Percentiles rank a stretch among this genome's conserved stretches.
phyloP scores from a whole-genome alignment of 2,329 filamentous ascomycete genomes.

The Massarina eburnea region DNA sequence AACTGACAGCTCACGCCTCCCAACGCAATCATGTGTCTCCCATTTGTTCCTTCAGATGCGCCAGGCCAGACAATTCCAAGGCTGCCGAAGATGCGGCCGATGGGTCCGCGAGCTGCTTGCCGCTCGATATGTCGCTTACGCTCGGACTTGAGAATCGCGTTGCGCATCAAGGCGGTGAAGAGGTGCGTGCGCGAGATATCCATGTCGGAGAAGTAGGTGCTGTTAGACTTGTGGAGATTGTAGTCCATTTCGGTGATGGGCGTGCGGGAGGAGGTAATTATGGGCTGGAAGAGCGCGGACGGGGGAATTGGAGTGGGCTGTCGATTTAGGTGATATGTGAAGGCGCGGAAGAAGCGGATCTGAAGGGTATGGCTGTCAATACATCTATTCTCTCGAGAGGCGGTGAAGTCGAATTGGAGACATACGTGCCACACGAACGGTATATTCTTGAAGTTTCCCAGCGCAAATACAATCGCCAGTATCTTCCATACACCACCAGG shows the following conservation, averaged over 20 bases:
- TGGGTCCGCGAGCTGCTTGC: constrained; percentile 11
- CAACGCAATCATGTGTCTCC: constrained; percentile 44
- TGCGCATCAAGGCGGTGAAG: constrained; percentile 59
- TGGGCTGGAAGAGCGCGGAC: constrained; percentile 70
- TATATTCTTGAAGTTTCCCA: constrained; percentile 71
- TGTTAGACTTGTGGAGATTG: constrained; percentile 81
- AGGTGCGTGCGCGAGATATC: constrained; percentile 82
- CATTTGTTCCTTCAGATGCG: constrained; percentile 8
- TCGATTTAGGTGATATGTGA: constrained; percentile 52
- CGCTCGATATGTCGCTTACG: constrained; percentile 14
- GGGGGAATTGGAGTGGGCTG: constrained; percentile 49
- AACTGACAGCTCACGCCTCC: constrained; percentile 53
- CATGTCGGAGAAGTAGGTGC: constrained; percentile 84
- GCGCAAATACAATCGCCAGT: constrained; percentile 33
- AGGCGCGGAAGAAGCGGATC: constrained; percentile 50
- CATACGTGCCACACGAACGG: constrained; percentile 76
- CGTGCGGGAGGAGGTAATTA: constrained; percentile 67
- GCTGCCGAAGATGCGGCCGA: neutral
- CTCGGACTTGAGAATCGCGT: constrained; percentile 43
- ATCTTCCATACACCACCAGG: constrained; percentile 41
- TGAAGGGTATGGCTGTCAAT: constrained; percentile 23
- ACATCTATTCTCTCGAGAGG: neutral
- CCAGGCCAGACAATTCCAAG: constrained; percentile 1
- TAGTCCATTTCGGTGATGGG: constrained; percentile 80
- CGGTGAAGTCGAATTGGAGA: constrained; percentile 10